A percentile compares a stretch with the other conserved stretches of the same genome.
These are phyloP conservation scores for Mycoemilia scoparia DNA, from an alignment of 192 early-diverging fungal genomes.

Conservation along the genomic window DNA sequence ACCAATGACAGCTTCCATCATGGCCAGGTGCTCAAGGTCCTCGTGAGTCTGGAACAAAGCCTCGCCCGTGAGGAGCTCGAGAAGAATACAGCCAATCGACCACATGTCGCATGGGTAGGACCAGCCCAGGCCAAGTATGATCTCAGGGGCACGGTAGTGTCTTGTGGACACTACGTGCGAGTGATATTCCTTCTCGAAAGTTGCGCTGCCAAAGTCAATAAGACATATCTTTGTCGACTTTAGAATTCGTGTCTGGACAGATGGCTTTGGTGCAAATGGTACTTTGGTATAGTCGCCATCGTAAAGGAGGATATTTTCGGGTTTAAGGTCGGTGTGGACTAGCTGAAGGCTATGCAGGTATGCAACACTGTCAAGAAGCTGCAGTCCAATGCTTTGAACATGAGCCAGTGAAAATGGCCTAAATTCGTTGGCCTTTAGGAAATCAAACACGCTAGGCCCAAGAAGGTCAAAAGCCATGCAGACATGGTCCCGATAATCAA, in stretches of 20 bases:
- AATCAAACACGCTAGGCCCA: conserved; percentile 80
- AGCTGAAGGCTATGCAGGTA: conserved; percentile 76
- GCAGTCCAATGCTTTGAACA: conserved; percentile 66
- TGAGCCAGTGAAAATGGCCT: conserved; percentile 72
- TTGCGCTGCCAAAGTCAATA: conserved; percentile 95
- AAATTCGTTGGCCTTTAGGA: conserved; percentile 83
- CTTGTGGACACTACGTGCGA: conserved; percentile 78
- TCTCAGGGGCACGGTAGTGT: conserved; percentile 95
- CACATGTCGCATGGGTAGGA: conserved; percentile 95
- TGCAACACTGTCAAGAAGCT: conserved; percentile 71
- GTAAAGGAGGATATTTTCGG: conserved; percentile 80
- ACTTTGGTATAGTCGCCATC: conserved; percentile 35
- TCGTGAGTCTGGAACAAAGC: conserved; percentile 97
- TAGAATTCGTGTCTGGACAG: conserved; percentile 42
- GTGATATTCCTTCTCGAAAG: conserved; percentile 86
- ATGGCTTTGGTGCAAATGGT: conserved; percentile 32
- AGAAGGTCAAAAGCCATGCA: conserved; percentile 98
- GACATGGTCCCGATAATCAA: conserved; percentile 81
- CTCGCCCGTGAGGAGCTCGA: conserved; percentile 87
- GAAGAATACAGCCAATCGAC: conserved; percentile 92
- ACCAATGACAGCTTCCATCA: conserved; percentile 89
- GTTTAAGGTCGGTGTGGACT: conserved; percentile 95
- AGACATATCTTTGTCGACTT: conserved; percentile 56
- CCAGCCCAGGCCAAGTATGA: conserved; percentile 87
- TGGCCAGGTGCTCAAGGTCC: conserved; percentile 86